These are phyloP conservation scores for Schoenoplectus triqueter DNA, from an alignment of 202 grass and related monocot genomes.

Conservation along the genomic window DNA sequence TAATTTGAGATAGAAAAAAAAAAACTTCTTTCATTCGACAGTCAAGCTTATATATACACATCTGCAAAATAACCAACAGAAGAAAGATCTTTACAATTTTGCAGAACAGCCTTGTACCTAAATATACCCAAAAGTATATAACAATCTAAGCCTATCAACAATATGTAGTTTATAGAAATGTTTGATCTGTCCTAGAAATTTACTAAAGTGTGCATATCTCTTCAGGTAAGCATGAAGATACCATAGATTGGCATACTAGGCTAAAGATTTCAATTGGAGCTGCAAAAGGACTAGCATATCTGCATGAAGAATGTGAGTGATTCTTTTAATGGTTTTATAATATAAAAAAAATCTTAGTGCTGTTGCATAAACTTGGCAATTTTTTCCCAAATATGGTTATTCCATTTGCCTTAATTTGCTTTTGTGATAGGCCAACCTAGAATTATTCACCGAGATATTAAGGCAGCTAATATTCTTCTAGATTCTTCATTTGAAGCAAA, in stretches of 20 bases:
- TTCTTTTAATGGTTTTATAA: constrained; percentile 29
- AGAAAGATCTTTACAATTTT: not conserved
- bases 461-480: constrained; percentile 90
- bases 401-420: constrained; percentile 11
- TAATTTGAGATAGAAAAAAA: not conserved
- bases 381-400: constrained; percentile 8
- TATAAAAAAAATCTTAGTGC: not conserved
- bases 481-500: constrained; percentile 91
- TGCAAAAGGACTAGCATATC: constrained; percentile 94
- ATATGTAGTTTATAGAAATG: not conserved
- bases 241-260: constrained; percentile 80
- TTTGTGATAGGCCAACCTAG: constrained; percentile 70
- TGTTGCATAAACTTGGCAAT: not conserved
- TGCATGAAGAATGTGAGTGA: constrained; percentile 93
- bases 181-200: not conserved
- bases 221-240: constrained; percentile 41
- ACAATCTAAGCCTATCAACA: not conserved
- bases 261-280: constrained; percentile 82
- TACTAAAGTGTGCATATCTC: not conserved
- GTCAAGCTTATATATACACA: no score
- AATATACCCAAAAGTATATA: not conserved
- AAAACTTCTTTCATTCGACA: not conserved
- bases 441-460: constrained; percentile 97
- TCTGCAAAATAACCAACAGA: not conserved
- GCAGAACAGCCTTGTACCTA: not conserved